phyloP scores from a whole-genome alignment of 805 yeast species.

The Naumovozyma castellii region DNA sequence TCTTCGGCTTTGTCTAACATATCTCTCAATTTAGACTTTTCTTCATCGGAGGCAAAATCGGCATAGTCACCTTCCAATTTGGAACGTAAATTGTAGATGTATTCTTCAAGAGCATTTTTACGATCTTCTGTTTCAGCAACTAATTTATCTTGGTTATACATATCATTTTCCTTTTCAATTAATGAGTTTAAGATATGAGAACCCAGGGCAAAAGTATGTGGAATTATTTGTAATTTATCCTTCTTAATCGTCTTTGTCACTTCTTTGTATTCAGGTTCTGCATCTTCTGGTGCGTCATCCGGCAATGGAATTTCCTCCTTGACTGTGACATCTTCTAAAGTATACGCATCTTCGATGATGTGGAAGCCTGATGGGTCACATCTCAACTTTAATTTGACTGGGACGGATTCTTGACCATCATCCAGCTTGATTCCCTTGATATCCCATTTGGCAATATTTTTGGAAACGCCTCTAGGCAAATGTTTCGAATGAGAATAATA shows the following conservation, averaged over 20 bases:
- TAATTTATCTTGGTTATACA: conserved; percentile 85
- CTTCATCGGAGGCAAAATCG: conserved; percentile 81
- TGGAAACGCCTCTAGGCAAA: conserved; percentile 59
- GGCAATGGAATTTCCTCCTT: conserved; percentile 72
- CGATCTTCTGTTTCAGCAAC: conserved; percentile 98
- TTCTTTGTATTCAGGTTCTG: conserved; percentile 76
- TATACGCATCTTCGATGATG: conserved; percentile 88
- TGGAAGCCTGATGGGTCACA: conserved; percentile 95
- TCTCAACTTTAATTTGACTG: conserved; percentile 89
- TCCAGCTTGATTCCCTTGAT: conserved; percentile 75
- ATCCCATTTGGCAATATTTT: conserved; percentile 73
- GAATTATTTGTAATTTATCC: conserved; percentile 58
- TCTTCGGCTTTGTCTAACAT: conserved; percentile 84
- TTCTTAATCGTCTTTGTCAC: conserved; percentile 93
- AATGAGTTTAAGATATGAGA: conserved; percentile 45
- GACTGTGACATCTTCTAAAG: conserved; percentile 82
- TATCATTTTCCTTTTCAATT: conserved; percentile 74
- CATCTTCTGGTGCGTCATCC: conserved; percentile 43
- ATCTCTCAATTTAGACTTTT: conserved; percentile 67
- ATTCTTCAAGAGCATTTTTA: conserved; percentile 96
- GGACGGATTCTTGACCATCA: conserved; percentile 67
- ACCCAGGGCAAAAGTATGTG: conserved; percentile 54
- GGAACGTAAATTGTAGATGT: conserved; percentile 94
- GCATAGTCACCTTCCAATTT: conserved; percentile 88
- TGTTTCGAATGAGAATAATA: conserved; percentile 66